Evolutionary conservation across 2,329 filamentous ascomycete genomes (phyloP), one percentile per base, ranked within the genome.

Genomic region (Fusarium camptoceras): DNA sequence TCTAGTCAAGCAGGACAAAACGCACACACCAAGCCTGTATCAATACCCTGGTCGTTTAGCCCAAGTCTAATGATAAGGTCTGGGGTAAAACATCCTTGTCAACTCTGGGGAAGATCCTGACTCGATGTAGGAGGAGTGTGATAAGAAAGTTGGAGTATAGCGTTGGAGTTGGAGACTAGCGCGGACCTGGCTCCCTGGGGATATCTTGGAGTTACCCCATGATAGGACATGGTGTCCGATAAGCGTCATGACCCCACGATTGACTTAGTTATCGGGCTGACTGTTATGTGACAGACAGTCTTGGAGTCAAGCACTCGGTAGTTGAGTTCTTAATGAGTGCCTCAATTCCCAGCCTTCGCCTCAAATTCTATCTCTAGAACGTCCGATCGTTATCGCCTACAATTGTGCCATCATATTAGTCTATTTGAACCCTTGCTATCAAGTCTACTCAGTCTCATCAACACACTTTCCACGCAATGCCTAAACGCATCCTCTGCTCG

Each of bases 151-250:
- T 64, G 60, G 60, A 64, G 60, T 16, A 48, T 55, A 63, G 58
- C 34, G 48, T 55, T 47, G 34, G 14, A 55, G 42, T 64, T 64
- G 57, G 60, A 64, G 60, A 48, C 58, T 64, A 64, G 60, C 34
- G 57, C 18, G 8, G 1, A 12, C 18, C 8, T 55, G 25, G 24
- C 15, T 20, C 3, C 28, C 34, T 34, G 48, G 18, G 25, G 5
- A 61, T 54, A 34, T 37, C 30, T 8, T 55, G 42, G 53, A 83
- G 86, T 70, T 55, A 55, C 42, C 58, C 59, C 48, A 55, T 64
- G 42, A 63, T 63, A 64, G 8, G 27, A 44, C 28, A 14, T 30
- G 3, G 24, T 18, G 15, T 14, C 10, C 14, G 55, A 59, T 61
- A 59, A 42, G 58, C 55, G 55, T 59, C 43, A 59, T 50, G 43